Conservation (phyloP, 768 basidiomycete species). For the Gelatoporia subvermispora region DNA sequence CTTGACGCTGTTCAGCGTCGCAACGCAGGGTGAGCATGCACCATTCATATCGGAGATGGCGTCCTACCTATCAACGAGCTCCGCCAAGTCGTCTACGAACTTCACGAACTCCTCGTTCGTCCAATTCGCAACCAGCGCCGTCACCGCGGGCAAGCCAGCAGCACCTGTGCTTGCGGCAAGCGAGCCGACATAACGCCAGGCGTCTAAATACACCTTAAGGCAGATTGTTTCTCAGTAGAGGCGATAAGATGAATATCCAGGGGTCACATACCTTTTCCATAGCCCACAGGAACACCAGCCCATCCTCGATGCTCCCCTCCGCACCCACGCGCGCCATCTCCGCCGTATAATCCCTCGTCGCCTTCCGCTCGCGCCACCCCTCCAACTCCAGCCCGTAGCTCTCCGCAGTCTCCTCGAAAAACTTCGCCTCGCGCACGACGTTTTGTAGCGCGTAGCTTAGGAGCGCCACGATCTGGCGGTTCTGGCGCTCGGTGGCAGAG, state of each 20-base stretch:
- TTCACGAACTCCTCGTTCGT: slow-evolving; percentile 45
- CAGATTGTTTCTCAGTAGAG: background rate
- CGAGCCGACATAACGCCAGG: slow-evolving; percentile 51
- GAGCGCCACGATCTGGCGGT: slow-evolving; percentile 39
- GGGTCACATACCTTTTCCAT: slow-evolving; percentile 60
- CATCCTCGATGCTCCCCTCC: slow-evolving; percentile 49
- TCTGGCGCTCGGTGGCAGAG: slow-evolving; percentile 31
- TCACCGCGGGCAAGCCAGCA: too few relatives aligned
- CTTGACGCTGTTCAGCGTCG: slow-evolving; percentile 27
- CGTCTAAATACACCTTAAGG: slow-evolving; percentile 59
- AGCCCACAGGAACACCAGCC: slow-evolving; percentile 70
- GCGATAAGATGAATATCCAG: background rate
- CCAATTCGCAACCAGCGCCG: slow-evolving; percentile 47
- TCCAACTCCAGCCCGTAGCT: slow-evolving; percentile 42
- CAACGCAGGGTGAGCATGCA: too few relatives aligned
- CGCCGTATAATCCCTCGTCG: slow-evolving; percentile 66
- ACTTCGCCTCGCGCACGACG: slow-evolving; percentile 51
- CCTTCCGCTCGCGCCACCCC: slow-evolving; percentile 49
- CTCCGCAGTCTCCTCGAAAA: slow-evolving; percentile 52
- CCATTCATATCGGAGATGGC: background rate
- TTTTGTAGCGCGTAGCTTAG: slow-evolving; percentile 53
- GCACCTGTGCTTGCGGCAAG: slow-evolving; percentile 30
- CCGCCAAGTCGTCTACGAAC: slow-evolving; percentile 48
- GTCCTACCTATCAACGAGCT: slow-evolving; percentile 38
- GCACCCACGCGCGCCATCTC: slow-evolving; percentile 57